Evolutionary conservation across 2,329 filamentous ascomycete genomes (phyloP), one percentile per base, ranked within the genome.

Genomic region (Botrytis tulipae): DNA sequence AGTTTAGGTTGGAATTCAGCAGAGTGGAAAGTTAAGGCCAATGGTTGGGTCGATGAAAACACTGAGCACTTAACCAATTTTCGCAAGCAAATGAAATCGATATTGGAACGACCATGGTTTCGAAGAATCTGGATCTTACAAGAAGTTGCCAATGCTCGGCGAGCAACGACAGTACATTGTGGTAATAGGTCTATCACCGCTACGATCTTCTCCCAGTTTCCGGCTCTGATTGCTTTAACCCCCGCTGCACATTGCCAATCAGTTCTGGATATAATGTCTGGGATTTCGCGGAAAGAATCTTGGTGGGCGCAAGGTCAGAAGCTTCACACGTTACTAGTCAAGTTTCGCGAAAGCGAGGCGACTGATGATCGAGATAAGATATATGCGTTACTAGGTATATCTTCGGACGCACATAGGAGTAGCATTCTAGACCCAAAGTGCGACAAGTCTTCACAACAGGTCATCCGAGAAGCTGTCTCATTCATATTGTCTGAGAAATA

Each of bases 211-310:
- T 40, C 74, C 20, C 57, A 59, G 37, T 54, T 67, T 44, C 74
- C 35, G 10, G 48, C 22, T 32, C 67, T 44, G 68, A 12, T 46
- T 44, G 48, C 22, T 51, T 51, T 51, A 0, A n/a, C 5, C 4
- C 48, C 48, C 4, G 16, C 44, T 5, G 20, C 0, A 12, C 69
- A 74, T 67, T 73, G 71, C 25, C 71, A 74, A 51, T 57, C 74
- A 60, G 48, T 76, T 66, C 59, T 76, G 37, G 73, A 73, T 73
- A 72, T 76, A 8, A 71, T 76, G 74, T 63, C 74, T 51, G 73
- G 73, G 18, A 40, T 40, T 8, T 62, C 48, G 3, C 73, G 73
- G 32, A 57, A 70, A 29, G 32, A 66, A 7, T 75, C 74, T 62
- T 74, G 73, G 74, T 48, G 44, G 29, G 29, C 8, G 12, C 25